Evolutionary conservation across 2,329 filamentous ascomycete species (phyloP), one percentile per base, ranked within the genome.

Genomic region (Colletotrichum sp.): DNA sequence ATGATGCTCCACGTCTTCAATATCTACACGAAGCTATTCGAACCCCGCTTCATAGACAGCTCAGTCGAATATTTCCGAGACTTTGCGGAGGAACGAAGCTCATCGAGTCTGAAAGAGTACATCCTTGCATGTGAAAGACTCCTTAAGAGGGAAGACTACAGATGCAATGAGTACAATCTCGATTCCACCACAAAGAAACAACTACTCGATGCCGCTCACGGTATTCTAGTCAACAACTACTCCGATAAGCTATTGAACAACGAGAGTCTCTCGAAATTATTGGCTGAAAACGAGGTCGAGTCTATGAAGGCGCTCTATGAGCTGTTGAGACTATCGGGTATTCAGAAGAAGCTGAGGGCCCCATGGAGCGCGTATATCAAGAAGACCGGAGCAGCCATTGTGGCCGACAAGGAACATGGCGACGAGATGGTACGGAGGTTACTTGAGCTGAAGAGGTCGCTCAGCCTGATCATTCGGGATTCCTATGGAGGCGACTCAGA

Each of bases 391-490:
- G 91, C 93, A 1, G 85, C 84, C 3, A 96, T 99, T 73, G 93
- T 98, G 7, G 93, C 94, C 75, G 95, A 98, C 81, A 93, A 93
- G 66, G 91, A 93, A 38, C 92, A 93, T 48, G 93, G 94, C 64
- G 93, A 96, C 21, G 92, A 96, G 66, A 98, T 99, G 96, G 93
- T 99, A 2, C 86, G 95, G 7, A 92, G 94, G 38, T 87, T 99
- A 6, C 88, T 99, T 12, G 91, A 94, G 30, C 91, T 99, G 79
- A 96, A 98, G 82, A 91, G 92, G 64, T 91, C 93, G 36, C 87
- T 98, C 10, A 96, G 98, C 81, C 85, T 92, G 55, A 92, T 96
- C 79, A 94, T 95, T 82, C 91, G 92, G 55, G 91, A 93, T 65
- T 93, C 95, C 0, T 98, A 99, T 81, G 88, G 90, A 62, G 92